Evolutionary conservation across 352 stramenopile genomes (phyloP), one percentile per base, ranked within the genome.

Genomic region (Phytophthora constricta): DNA sequence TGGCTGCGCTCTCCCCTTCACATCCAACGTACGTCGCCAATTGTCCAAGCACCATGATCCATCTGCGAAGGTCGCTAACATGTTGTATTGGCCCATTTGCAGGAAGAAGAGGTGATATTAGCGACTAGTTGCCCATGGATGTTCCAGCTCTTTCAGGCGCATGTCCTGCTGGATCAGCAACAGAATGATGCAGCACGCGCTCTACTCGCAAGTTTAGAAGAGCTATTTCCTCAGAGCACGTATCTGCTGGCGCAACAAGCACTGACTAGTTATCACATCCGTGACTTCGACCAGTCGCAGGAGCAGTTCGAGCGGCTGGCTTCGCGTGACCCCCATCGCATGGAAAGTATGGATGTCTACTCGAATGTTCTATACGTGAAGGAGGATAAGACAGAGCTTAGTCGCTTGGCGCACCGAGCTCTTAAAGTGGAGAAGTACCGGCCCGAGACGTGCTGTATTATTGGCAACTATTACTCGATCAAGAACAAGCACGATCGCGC

Each of bases 391-490:
- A 80, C 79, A n/a, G 86, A 90, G 55, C 82, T 96, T 22, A 97
- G 89, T 52, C 80, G 89, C 28, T 73, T 98, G 25, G 96, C 96
- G 1, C 96, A 98, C 61, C 78, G 85, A 66, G 90, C 92, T n/a
- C 80, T 98, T 7, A 83, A 89, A 53, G 85, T 98, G n/a, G 96
- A 99, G 54, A 99, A 99, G 76, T 99, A 98, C 67, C 76, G 96
- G 10, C 96, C 97, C 4, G 97, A 99, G 83, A 99, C 97, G n/a
- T 99, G 97, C 70, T 99, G 96, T 73, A 98, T 99, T 73, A 93
- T 99, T 31, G 87, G 87, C 58, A 96, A 96, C 62, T 96, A 94
- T 56, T 96, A 96, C 63, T 93, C 86, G 26, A 85, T 96, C 67
- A 94, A 96, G 72, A 87, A 87, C 62, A 94, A 99, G 65, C 97